Percentiles rank a stretch among this genome's conserved stretches.
Conservation (phyloP, 495 filamentous ascomycete genomes). For the Cetradonia linearis region DNA sequence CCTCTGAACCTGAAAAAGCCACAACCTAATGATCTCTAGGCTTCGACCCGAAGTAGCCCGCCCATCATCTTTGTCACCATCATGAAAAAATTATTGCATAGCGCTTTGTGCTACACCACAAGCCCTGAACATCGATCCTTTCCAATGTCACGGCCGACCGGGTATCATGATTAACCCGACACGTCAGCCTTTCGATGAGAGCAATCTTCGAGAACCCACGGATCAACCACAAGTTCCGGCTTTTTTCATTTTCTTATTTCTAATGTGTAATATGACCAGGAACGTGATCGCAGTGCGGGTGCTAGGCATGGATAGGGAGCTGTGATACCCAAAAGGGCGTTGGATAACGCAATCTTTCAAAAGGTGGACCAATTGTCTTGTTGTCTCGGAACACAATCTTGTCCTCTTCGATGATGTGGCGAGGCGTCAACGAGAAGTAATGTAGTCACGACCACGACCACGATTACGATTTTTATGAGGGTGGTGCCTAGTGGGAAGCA, state of each 20-base stretch:
- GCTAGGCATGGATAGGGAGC: background rate
- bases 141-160: background rate
- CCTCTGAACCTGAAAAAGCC: background rate
- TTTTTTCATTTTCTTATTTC: background rate
- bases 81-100: too few relatives aligned
- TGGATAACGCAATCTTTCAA: background rate
- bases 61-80: too few relatives aligned
- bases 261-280: background rate
- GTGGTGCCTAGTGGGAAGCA: background rate
- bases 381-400: background rate
- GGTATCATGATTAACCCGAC: background rate
- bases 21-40: background rate
- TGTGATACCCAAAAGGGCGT: background rate
- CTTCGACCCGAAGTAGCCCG: conserved; percentile 1
- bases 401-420: background rate
- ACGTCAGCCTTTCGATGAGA: background rate
- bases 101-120: too few relatives aligned
- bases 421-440: background rate
- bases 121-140: background rate
- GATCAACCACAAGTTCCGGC: background rate
- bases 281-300: background rate
- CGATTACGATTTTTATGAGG: background rate
- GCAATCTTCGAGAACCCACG: background rate
- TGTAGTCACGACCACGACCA: background rate
- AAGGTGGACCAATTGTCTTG: background rate